These are phyloP conservation scores for Hylodesmum podocarpum DNA, from an alignment of 306 rosid genomes.

Conservation along the genomic window DNA sequence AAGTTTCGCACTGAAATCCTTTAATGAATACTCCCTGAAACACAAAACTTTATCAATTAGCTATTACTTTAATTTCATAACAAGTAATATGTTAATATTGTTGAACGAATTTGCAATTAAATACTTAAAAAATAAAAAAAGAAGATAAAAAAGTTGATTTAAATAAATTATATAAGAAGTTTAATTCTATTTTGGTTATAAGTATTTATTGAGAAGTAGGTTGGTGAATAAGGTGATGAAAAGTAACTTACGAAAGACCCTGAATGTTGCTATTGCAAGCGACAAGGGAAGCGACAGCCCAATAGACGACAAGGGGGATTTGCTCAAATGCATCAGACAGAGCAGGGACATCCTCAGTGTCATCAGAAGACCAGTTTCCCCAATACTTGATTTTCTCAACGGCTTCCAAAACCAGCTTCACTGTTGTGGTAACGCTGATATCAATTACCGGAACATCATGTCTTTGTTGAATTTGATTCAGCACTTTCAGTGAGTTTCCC, in stretches of 20 bases:
- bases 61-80: background rate
- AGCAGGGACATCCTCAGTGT: slow-evolving; percentile 1
- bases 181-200: too few species aligned
- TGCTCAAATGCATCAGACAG: background rate
- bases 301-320: slow-evolving; percentile 19
- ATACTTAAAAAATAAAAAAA: too few species aligned
- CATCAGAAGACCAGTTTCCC: slow-evolving; percentile 18
- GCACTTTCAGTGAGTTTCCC: background rate
- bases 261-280: slow-evolving; percentile 1
- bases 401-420: slow-evolving; percentile 17
- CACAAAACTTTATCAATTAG: background rate
- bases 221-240: too few species aligned
- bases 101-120: too few species aligned
- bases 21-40: background rate
- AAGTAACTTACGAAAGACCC: background rate
- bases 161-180: too few species aligned
- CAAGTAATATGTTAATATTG: background rate
- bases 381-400: slow-evolving; percentile 37
- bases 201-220: too few species aligned
- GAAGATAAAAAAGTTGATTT: too few species aligned
- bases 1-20: background rate
- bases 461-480: slow-evolving; percentile 14
- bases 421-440: background rate
- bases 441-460: background rate
- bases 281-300: slow-evolving; percentile 5